phyloP scores from a whole-genome alignment of 176 grass and related monocot species.

The Puccinellia tenuiflora region DNA sequence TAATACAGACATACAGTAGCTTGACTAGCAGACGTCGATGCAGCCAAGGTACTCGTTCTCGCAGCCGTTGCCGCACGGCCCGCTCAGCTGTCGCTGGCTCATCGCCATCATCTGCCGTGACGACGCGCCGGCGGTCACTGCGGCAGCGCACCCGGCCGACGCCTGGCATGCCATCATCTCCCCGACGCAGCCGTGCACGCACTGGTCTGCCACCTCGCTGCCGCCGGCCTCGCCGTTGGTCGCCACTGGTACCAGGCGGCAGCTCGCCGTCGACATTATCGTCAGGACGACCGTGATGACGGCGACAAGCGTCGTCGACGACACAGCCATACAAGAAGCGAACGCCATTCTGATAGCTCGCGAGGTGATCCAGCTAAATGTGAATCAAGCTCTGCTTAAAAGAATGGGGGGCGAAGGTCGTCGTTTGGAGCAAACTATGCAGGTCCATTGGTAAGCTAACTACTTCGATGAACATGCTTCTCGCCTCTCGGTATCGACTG shows the following conservation, averaged over 20 bases:
- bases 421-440: too few species aligned
- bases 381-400: too few species aligned
- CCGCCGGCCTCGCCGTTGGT: background rate
- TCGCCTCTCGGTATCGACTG: too few species aligned
- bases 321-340: background rate
- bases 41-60: background rate
- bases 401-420: too few species aligned
- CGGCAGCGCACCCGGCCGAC: background rate
- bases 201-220: background rate
- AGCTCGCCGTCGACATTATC: background rate
- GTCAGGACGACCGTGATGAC: background rate
- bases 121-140: background rate
- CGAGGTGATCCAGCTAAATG: background rate
- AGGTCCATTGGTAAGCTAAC: too few species aligned
- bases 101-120: background rate
- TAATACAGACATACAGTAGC: background rate
- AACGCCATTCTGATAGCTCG: background rate
- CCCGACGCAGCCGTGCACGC: constrained; percentile 6
- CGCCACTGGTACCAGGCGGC: background rate
- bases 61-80: background rate
- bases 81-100: background rate
- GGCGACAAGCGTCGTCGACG: background rate
- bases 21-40: background rate
- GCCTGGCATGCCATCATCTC: constrained; percentile 5
- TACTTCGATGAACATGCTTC: too few species aligned